Base-by-base conservation (phyloP, 1,284 basidiomycete species). In the Trametes sp. region DNA sequence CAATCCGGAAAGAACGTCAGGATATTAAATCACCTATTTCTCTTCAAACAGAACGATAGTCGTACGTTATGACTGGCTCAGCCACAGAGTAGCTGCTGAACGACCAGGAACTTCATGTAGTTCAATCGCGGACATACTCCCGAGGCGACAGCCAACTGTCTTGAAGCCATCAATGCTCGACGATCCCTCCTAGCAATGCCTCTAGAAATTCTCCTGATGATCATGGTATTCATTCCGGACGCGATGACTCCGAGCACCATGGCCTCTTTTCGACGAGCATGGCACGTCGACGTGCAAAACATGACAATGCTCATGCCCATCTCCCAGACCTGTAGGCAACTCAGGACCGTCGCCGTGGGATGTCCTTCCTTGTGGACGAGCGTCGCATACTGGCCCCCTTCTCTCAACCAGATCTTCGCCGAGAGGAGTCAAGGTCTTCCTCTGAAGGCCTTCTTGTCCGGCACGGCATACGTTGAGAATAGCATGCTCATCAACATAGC, bases 301-400 rank as follows among this genome's bases (percentile, higher is more conserved):
- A 36, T 38, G 19, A 44, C 61, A 13, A 19, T 55, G 2, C 45
- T 62, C 10, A 16, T 62, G 19, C 56, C 52, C 19, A 9, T 62
- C 13, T 58, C 61, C 16, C 45, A 38, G 24, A 62, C 56, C 6
- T 62, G 61, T 44, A 46, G 46, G n/a, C 52, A 46, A 9, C 36
- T 62, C 14, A 56, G 61, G 4, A 16, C 48, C 19, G 29, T 62
- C 26, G 29, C 51, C 2, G 33, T 58, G 6, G 52, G 52, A 3
- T 48, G 44, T 19, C 35, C 52, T 11, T 23, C 41, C 19, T 46
- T 57, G 52, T 62, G 61, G 61, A 49, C 51, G 4, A 41, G 53
- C 3, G 28, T 62, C 23, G 38, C 56, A 1, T 23, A 52, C 36
- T 6, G 21, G 7, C 11, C 41, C 8, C 41, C 7, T 21, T n/a